Base-by-base conservation (phyloP, 352 stramenopile genomes). In the Phytophthora macrochlamydospora region DNA sequence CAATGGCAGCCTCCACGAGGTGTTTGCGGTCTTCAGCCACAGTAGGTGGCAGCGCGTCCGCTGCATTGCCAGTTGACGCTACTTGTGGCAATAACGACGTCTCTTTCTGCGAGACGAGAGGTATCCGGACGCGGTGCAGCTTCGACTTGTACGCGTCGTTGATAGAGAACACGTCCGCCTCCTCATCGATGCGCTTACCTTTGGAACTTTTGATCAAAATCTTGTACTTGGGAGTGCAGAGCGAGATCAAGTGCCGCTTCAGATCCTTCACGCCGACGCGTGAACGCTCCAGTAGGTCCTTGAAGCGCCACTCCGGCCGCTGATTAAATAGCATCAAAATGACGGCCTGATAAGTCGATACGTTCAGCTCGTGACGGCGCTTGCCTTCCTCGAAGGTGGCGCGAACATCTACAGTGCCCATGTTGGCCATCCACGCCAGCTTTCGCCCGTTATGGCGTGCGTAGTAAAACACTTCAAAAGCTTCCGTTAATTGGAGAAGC, bases 241-340 rank as follows among this genome's bases (percentile, higher is more conserved):
- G 80, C 45, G 95, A 99, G 43, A 99, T 98, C 14, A 99, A 75
- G 74, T 99, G 96, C 13, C 97, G 91, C 72, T 95, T 97, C 18
- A 97, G 50, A 60, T 98, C 92, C 38, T 77, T 83, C 11, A 72
- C 59, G 5, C 96, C 87, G 56, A 99, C 99, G 33, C 88, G 71
- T 0, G 95, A 98, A 51, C 81, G 75, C 35, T 95, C 83, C 31
- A 86, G 70, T 42, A 99, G 97, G 9, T 98, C 85, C 18, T 90
- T 86, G 53, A 98, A 93, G 8, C 75, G 65, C 85, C 81, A 93
- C 33, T 73, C 66, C 0, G 90, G 86, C 11, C 79, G 71, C 35
- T 91, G 80, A 73, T 99, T 99, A 82, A 99, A 99, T 6, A 99
- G 72, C 69, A 98, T 89, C 32, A 99, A 80, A 45, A 99, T 98